Evolutionary conservation across 164 flowering plant species (phyloP).

Genomic region (Santalum album): DNA sequence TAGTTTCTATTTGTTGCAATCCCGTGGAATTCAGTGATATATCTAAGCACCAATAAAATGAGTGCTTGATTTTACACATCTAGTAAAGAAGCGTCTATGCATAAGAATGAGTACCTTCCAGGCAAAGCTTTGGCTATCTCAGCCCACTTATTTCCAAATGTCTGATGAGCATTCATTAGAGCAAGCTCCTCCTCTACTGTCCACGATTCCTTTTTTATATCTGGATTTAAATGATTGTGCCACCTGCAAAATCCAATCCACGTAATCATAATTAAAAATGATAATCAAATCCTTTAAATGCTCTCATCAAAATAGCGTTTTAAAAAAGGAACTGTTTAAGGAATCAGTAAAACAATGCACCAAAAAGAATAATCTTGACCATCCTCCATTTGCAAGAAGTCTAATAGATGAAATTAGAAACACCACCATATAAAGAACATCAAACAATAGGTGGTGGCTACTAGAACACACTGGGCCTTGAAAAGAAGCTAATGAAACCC

Average conservation of each 20-base stretch:
- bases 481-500: neutral
- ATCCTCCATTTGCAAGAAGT: neutral
- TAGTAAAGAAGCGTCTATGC: too few species aligned
- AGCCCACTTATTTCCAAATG: conserved; percentile 94
- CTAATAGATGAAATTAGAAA: neutral
- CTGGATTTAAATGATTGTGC: conserved; percentile 97
- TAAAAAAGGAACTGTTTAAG: neutral
- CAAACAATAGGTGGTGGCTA: neutral
- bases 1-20: too few species aligned
- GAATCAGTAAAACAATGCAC: neutral
- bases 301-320: neutral
- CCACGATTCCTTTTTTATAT: conserved; percentile 88
- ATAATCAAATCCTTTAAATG: neutral
- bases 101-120: conserved; percentile 55
- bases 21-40: too few species aligned
- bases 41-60: too few species aligned
- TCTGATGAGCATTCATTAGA: conserved; percentile 65
- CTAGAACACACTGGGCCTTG: neutral
- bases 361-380: neutral
- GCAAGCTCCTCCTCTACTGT: conserved; percentile 78
- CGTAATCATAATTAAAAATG: neutral
- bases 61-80: too few species aligned
- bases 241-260: conserved; percentile 45
- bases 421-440: neutral
- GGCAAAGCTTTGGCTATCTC: conserved; percentile 89